phyloP scores from a whole-genome alignment of 331 rosid genomes.

The Malus hybrid region DNA sequence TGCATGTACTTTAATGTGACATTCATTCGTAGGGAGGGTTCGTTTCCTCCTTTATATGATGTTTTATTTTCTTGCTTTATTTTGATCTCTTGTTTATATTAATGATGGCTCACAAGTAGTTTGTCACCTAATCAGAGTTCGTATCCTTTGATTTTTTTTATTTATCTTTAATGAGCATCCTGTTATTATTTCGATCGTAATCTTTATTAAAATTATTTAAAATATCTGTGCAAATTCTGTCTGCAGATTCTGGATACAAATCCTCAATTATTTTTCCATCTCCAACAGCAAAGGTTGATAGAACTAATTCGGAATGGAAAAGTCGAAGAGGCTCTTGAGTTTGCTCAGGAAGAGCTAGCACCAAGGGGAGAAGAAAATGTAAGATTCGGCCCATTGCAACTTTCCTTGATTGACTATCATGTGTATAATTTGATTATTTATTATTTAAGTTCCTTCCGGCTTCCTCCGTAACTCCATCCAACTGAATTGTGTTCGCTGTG shows the following conservation, averaged over 20 bases:
- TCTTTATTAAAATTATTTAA: neutral
- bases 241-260: constrained; percentile 93
- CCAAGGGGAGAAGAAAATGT: constrained; percentile 99
- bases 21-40: neutral
- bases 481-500: neutral
- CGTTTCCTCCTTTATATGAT: neutral
- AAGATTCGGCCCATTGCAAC: constrained; percentile 14
- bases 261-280: constrained; percentile 95
- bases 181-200: neutral
- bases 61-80: neutral
- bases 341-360: constrained; percentile 98
- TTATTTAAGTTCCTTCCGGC: neutral
- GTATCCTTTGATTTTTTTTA: neutral
- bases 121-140: neutral
- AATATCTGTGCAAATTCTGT: constrained; percentile 2
- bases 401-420: constrained; percentile 1
- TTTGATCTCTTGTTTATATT: neutral
- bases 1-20: neutral
- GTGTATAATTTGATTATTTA: neutral
- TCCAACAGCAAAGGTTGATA: constrained; percentile 89
- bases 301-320: constrained; percentile 89
- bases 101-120: neutral
- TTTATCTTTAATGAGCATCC: neutral
- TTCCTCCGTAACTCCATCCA: neutral
- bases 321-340: constrained; percentile 92